Evolutionary conservation across 2,329 filamentous ascomycete species (phyloP).

Genomic region (Monilinia fructigena): DNA sequence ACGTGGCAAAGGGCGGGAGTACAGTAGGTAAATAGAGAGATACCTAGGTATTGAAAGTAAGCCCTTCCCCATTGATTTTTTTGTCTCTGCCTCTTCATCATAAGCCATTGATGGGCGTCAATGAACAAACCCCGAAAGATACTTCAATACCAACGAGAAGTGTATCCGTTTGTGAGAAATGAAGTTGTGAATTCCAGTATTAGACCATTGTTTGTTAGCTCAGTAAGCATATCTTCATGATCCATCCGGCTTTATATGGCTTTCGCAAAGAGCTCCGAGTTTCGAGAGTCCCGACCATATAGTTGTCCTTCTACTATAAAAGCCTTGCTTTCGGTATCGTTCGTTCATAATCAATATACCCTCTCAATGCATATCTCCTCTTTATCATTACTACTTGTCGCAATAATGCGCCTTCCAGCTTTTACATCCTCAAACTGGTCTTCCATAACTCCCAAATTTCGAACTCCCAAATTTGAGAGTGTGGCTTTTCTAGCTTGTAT

Average conservation of each 20-base stretch:
- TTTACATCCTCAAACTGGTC: not conserved
- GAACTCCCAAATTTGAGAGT: not conserved
- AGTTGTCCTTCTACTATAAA: not conserved
- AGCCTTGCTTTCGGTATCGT: conserved; percentile 13
- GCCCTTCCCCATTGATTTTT: not conserved
- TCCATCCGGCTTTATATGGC: not conserved
- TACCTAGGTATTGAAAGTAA: not conserved
- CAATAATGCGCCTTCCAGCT: not conserved
- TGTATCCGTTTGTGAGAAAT: not conserved
- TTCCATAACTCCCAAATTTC: not conserved
- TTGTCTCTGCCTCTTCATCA: not conserved
- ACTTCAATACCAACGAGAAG: not conserved
- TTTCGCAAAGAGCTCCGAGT: not conserved
- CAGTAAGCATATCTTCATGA: not conserved
- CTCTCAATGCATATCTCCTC: not conserved
- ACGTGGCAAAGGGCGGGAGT: not conserved
- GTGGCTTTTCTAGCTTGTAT: not conserved
- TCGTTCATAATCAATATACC: not conserved
- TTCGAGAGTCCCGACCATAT: not conserved
- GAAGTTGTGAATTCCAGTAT: not conserved
- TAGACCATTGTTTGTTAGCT: not conserved
- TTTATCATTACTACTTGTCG: not conserved
- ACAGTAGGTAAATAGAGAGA: not conserved
- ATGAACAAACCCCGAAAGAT: not conserved
- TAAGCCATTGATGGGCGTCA: not conserved